Evolutionary conservation across 371 early-diverging fungal species (phyloP).

Genomic region (Mortierella sp.): DNA sequence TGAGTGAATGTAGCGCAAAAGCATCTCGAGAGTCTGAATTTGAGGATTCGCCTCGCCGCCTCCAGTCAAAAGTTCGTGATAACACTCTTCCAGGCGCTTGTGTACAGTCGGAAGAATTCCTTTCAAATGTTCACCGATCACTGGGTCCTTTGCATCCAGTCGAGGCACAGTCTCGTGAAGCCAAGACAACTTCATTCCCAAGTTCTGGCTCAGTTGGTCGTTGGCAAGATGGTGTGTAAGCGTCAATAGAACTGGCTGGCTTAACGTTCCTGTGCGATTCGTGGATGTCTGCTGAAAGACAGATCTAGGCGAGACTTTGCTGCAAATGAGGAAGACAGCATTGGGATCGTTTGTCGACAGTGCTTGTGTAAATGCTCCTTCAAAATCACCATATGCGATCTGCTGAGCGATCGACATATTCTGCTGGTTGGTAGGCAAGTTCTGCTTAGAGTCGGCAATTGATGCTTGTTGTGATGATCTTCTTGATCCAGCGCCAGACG

Average conservation of each 20-base stretch:
- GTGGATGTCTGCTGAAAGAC: slow-evolving; percentile 42
- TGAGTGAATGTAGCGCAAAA: slow-evolving; percentile 27
- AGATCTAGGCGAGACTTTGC: slow-evolving; percentile 40
- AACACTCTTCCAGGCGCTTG: slow-evolving; percentile 25
- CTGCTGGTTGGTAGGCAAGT: no score
- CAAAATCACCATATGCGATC: slow-evolving; percentile 48
- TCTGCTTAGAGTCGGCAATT: slow-evolving; percentile 26
- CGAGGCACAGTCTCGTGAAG: slow-evolving; percentile 45
- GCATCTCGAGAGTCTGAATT: slow-evolving; percentile 26
- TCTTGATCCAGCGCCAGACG: slow-evolving; percentile 15
- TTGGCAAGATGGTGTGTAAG: slow-evolving; percentile 44
- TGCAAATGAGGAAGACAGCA: slow-evolving; percentile 28
- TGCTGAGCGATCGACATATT: slow-evolving; percentile 24
- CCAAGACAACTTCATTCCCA: slow-evolving; percentile 43
- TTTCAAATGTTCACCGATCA: slow-evolving; percentile 32
- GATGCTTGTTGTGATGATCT: slow-evolving; percentile 45
- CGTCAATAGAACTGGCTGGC: slow-evolving; percentile 46
- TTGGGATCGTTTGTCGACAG: slow-evolving; percentile 40
- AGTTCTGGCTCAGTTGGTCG: slow-evolving; percentile 28
- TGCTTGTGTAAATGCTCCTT: slow-evolving; percentile 45
- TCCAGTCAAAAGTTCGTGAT: slow-evolving; percentile 16
- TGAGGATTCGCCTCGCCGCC: slow-evolving; percentile 34
- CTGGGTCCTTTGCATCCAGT: slow-evolving; percentile 32
- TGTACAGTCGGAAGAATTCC: slow-evolving; percentile 35
- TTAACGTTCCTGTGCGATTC: slow-evolving; percentile 30